phyloP scores from a whole-genome alignment of 306 rosid genomes.

The Mucuna pruriens region DNA sequence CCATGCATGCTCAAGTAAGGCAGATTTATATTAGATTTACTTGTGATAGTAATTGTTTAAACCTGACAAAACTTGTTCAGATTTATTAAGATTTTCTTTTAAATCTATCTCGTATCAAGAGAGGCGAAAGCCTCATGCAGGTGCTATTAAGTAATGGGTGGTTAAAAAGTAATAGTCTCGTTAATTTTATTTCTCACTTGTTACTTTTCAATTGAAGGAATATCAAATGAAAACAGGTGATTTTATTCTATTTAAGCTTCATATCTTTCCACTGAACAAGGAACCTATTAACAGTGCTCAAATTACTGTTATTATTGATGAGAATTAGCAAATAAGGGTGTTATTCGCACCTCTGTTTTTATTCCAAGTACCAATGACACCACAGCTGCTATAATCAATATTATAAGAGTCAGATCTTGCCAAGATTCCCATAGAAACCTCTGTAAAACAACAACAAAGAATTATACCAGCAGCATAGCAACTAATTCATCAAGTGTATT shows the following conservation, averaged over 20 bases:
- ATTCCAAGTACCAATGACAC: slow-evolving; percentile 87
- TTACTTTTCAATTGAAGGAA: not conserved
- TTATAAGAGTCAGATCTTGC: slow-evolving; percentile 94
- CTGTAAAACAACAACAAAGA: slow-evolving; percentile 53
- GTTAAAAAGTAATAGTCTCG: not conserved
- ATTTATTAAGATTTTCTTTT: slow-evolving; percentile 4
- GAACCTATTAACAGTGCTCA: slow-evolving; percentile 3
- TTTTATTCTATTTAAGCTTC: not conserved
- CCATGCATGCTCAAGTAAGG: not conserved
- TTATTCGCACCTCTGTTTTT: slow-evolving; percentile 76
- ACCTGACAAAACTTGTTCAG: not conserved
- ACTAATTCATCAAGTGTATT: slow-evolving; percentile 19
- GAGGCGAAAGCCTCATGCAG: not conserved
- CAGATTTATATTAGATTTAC: not conserved
- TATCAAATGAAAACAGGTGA: not conserved
- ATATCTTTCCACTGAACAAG: slow-evolving; percentile 27
- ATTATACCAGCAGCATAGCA: slow-evolving; percentile 20
- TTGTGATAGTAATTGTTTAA: not conserved
- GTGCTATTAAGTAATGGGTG: not conserved
- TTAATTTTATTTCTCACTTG: not conserved
- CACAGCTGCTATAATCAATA: slow-evolving; percentile 86
- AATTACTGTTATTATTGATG: slow-evolving; percentile 26
- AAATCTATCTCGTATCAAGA: not conserved
- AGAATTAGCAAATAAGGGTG: not conserved
- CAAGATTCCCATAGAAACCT: slow-evolving; percentile 98